Evolutionary conservation across 352 stramenopile species (phyloP).

Genomic region (Pythium oligandrum): DNA sequence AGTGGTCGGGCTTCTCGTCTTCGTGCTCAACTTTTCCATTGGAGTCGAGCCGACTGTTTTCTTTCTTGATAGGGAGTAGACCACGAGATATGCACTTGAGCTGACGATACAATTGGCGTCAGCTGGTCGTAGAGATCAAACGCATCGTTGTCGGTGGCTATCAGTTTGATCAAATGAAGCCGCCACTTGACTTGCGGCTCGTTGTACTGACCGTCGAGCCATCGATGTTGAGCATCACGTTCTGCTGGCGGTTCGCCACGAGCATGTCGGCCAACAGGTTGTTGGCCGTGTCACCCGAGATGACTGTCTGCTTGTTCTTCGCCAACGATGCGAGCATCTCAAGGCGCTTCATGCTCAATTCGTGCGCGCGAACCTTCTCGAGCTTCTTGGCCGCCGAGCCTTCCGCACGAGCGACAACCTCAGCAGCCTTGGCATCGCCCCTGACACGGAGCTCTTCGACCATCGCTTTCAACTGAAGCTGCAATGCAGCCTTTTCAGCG

Average conservation of each 20-base stretch:
- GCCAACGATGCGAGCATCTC: slow-evolving; percentile 34
- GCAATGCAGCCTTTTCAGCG: slow-evolving; percentile 26
- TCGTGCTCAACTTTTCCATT: too few species aligned
- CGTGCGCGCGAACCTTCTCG: slow-evolving; percentile 29
- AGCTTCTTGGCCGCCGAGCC: slow-evolving; percentile 31
- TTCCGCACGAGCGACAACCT: slow-evolving; percentile 44
- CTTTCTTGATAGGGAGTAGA: too few species aligned
- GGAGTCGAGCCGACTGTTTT: too few species aligned
- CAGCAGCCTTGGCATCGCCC: slow-evolving; percentile 28
- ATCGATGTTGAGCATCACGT: slow-evolving; percentile 42
- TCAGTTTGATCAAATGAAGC: too few species aligned
- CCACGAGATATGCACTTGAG: too few species aligned
- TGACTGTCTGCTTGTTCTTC: slow-evolving; percentile 36
- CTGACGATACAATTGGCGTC: too few species aligned
- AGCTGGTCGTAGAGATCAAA: too few species aligned
- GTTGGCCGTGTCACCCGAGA: slow-evolving; percentile 41
- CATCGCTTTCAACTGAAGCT: slow-evolving; percentile 31
- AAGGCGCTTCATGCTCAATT: slow-evolving; percentile 41
- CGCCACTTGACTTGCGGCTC: too few species aligned
- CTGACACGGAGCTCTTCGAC: slow-evolving; percentile 24
- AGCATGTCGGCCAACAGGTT: slow-evolving; percentile 51
- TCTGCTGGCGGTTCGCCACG: slow-evolving; percentile 49
- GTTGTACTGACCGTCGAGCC: too few species aligned
- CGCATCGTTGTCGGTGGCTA: too few species aligned
- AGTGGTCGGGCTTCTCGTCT: too few species aligned